A percentile compares a stretch with the other conserved stretches of the same genome.
Evolutionary conservation across 1,284 basidiomycete species (phyloP).

Genomic region (Rhodofomes roseus): DNA sequence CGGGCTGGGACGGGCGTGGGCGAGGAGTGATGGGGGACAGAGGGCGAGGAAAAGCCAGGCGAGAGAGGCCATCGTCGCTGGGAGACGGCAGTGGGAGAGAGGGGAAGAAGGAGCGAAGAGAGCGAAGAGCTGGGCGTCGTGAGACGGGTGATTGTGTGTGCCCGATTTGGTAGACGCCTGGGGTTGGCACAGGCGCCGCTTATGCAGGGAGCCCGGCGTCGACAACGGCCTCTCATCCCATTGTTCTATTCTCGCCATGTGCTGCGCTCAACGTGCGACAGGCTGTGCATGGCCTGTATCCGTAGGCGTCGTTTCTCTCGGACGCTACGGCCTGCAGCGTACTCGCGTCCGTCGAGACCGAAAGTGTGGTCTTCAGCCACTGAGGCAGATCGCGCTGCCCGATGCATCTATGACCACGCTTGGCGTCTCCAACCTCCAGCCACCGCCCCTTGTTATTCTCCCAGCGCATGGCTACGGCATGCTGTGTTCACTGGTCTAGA

Average conservation of each 20-base stretch:
- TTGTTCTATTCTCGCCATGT: neutral
- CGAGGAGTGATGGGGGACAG: constrained; percentile 20
- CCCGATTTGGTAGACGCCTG: neutral
- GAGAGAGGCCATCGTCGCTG: constrained; percentile 25
- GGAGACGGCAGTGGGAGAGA: constrained; percentile 15
- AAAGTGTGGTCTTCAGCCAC: neutral
- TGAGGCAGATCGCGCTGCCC: neutral
- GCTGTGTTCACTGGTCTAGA: neutral
- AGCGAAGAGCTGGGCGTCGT: neutral
- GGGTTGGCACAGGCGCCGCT: neutral
- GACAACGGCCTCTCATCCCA: neutral
- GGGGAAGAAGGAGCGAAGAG: constrained; percentile 6
- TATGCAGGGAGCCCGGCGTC: neutral
- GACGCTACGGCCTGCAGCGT: neutral
- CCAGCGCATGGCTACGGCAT: neutral
- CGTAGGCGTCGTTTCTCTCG: too few relatives aligned
- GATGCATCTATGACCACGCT: neutral
- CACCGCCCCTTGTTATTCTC: neutral
- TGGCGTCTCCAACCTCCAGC: neutral
- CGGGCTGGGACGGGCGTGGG: constrained; percentile 3
- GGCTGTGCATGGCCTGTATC: too few relatives aligned
- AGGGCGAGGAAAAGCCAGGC: constrained; percentile 23
- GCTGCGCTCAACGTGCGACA: too few relatives aligned
- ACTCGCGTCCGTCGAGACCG: neutral
- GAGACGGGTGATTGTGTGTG: neutral